Conservation (phyloP, 2,329 filamentous ascomycete genomes). For the Daldinia eschscholtzii region DNA sequence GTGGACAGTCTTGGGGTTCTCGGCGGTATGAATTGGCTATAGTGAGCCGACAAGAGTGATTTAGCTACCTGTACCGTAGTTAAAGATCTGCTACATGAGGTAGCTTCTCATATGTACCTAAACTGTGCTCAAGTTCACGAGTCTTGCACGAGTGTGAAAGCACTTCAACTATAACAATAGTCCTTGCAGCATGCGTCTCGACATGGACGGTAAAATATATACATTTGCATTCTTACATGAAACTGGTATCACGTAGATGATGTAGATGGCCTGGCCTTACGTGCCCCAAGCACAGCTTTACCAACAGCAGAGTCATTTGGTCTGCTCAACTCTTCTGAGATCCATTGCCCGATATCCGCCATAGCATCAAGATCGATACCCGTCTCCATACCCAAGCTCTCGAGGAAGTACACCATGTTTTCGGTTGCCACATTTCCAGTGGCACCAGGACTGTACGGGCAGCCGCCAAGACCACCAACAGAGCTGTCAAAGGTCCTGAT, state of each 20-base stretch:
- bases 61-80: not conserved
- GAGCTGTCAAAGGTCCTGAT: constrained; percentile 75
- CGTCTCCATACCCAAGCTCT: constrained; percentile 69
- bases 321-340: constrained; percentile 63
- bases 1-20: not conserved
- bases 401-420: constrained; percentile 60
- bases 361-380: constrained; percentile 69
- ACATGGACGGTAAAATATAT: constrained; percentile 12
- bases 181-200: not conserved
- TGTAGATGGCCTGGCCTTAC: constrained; percentile 33
- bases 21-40: not conserved
- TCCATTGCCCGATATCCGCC: constrained; percentile 69
- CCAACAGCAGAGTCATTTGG: constrained; percentile 57
- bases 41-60: not conserved
- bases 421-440: constrained; percentile 71
- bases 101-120: not conserved
- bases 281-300: constrained; percentile 52
- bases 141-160: not conserved
- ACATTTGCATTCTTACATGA: constrained; percentile 3
- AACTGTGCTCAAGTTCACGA: not conserved
- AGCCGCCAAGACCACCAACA: constrained; percentile 75
- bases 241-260: constrained; percentile 12
- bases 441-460: constrained; percentile 76
- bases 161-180: no score
- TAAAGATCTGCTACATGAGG: not conserved